These are phyloP conservation scores for Candida chilensis DNA, from an alignment of 805 yeast species.

Conservation along the genomic window DNA sequence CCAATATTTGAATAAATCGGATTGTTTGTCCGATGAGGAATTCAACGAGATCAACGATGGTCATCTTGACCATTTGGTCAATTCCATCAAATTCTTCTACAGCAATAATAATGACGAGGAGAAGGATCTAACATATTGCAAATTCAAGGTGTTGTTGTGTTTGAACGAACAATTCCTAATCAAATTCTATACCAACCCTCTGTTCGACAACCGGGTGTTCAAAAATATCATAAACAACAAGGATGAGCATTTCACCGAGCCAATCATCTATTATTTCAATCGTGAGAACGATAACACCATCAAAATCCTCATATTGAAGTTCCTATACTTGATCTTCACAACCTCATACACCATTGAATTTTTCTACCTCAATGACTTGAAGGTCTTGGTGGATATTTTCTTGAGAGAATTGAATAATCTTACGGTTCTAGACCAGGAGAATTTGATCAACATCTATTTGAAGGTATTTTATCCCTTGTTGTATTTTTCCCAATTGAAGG, in stretches of 20 bases:
- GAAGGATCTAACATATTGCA: constrained; percentile 46
- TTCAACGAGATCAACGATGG: constrained; percentile 28
- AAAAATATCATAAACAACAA: constrained; percentile 37
- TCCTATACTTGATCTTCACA: constrained; percentile 67
- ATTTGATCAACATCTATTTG: constrained; percentile 59
- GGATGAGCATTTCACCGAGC: constrained; percentile 46
- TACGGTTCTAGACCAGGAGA: constrained; percentile 45
- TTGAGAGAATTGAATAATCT: constrained; percentile 71
- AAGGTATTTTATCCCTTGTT: constrained; percentile 69
- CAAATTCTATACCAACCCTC: constrained; percentile 19
- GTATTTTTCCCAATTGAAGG: constrained; percentile 50
- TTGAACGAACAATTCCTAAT: constrained; percentile 87
- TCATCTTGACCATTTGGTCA: constrained; percentile 39
- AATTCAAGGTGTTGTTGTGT: constrained; percentile 62
- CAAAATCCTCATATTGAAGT: constrained; percentile 72
- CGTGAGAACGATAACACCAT: constrained; percentile 63
- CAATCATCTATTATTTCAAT: constrained; percentile 68
- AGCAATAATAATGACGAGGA: constrained; percentile 43
- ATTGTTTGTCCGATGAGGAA: constrained; percentile 17
- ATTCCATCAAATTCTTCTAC: constrained; percentile 23
- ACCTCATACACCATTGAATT: constrained; percentile 54
- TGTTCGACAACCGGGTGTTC: constrained; percentile 41
- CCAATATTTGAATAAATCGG: neutral
- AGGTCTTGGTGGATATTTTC: constrained; percentile 76
- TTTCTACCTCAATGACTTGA: constrained; percentile 76